Conservation (phyloP, 2,329 filamentous ascomycete species). For the Colletotrichum lupini region DNA sequence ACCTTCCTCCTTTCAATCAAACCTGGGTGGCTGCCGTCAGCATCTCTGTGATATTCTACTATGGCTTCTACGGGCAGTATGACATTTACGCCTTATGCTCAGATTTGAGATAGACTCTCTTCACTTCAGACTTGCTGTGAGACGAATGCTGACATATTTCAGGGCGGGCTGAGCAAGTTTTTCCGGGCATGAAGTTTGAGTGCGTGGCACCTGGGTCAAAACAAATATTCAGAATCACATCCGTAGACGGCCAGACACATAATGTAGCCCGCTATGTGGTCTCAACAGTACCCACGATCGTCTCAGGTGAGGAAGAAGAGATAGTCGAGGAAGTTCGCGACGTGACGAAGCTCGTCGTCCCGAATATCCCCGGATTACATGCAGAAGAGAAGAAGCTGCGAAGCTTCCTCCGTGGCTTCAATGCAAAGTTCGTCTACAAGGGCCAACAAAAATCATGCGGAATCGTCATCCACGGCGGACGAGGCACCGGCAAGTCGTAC, state of each 20-base stretch:
- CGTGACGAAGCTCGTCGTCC: conserved; percentile 53
- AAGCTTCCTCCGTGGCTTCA: conserved; percentile 69
- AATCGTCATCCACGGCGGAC: conserved; percentile 82
- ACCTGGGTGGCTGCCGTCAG: neutral
- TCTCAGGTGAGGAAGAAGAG: conserved; percentile 7
- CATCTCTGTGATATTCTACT: neutral
- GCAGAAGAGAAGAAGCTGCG: conserved; percentile 75
- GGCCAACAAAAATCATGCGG: conserved; percentile 59
- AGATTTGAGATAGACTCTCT: neutral
- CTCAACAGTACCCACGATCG: conserved; percentile 41
- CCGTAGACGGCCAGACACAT: conserved; percentile 64
- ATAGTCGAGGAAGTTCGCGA: conserved; percentile 26
- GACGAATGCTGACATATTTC: neutral
- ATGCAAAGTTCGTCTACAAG: conserved; percentile 45
- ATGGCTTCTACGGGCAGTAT: neutral
- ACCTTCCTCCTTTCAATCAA: neutral
- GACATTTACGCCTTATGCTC: neutral
- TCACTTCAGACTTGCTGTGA: conserved; percentile 25
- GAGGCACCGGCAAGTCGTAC: conserved; percentile 86
- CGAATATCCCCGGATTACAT: conserved; percentile 75
- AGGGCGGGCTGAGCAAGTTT: conserved; percentile 75
- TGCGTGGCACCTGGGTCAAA: conserved; percentile 65
- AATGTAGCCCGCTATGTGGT: conserved; percentile 57
- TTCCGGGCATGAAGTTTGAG: conserved; percentile 78
- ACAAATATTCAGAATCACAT: conserved; percentile 68